A percentile compares a stretch with the other conserved stretches of the same genome.
phyloP scores from a whole-genome alignment of 2,329 filamentous ascomycete species.

The Alternaria atra region DNA sequence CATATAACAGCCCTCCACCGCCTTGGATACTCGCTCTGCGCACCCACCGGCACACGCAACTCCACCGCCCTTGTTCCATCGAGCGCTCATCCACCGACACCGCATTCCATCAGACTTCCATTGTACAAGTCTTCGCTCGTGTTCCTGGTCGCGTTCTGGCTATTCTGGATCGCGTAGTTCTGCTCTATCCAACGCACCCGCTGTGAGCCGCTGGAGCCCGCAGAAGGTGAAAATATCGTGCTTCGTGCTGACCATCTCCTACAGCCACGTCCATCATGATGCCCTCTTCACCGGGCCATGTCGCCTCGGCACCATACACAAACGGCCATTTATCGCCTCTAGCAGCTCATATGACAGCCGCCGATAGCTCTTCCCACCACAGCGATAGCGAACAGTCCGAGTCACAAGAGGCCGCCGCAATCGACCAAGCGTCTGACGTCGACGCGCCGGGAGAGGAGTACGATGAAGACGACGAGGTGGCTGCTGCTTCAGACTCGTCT shows the following conservation, averaged over 20 bases:
- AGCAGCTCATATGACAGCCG: slow-evolving; percentile 57
- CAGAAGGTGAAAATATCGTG: slow-evolving; percentile 46
- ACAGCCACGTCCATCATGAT: slow-evolving; percentile 70
- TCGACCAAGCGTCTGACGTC: slow-evolving; percentile 49
- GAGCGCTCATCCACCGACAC: slow-evolving; percentile 45
- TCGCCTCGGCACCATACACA: slow-evolving; percentile 69
- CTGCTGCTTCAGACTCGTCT: slow-evolving; percentile 57
- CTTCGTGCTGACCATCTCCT: slow-evolving; percentile 57
- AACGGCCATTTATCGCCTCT: slow-evolving; percentile 72
- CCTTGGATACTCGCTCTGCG: slow-evolving; percentile 23
- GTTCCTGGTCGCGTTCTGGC: slow-evolving; percentile 44
- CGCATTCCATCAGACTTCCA: slow-evolving; percentile 53
- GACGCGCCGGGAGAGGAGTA: slow-evolving; percentile 54
- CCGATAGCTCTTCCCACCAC: slow-evolving; percentile 60
- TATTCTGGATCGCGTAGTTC: slow-evolving; percentile 56
- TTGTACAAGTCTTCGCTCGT: slow-evolving; percentile 37
- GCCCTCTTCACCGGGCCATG: slow-evolving; percentile 69
- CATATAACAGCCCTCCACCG: slow-evolving; percentile 24
- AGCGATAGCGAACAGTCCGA: slow-evolving; percentile 83
- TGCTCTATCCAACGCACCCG: slow-evolving; percentile 47
- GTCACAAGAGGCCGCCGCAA: slow-evolving; percentile 65
- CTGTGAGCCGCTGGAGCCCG: slow-evolving; percentile 45
- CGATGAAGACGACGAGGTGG: slow-evolving; percentile 55
- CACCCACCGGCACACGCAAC: slow-evolving; percentile 32
- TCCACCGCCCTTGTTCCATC: slow-evolving; percentile 38